These are phyloP conservation scores for Tricharina praecox DNA, from an alignment of 495 filamentous ascomycete species.

Conservation along the genomic window DNA sequence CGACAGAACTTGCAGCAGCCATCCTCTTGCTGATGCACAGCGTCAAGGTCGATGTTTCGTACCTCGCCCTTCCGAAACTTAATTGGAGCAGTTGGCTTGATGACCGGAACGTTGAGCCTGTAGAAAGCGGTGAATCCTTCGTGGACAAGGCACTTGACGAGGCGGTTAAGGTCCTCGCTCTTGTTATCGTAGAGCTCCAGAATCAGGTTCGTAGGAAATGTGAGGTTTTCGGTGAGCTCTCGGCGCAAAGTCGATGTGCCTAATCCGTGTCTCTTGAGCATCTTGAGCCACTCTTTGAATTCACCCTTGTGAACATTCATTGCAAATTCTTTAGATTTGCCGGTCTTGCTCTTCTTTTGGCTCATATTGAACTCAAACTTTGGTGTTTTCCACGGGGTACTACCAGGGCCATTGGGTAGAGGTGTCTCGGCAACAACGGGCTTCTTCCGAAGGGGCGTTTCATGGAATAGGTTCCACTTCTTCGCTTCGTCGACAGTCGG, in stretches of 20 bases:
- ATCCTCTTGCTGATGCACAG: constrained; percentile 16
- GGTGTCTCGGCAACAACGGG: not conserved
- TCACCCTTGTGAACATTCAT: constrained; percentile 2
- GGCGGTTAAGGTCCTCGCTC: not conserved
- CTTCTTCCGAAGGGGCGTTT: constrained; percentile 2
- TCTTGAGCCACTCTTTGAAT: constrained; percentile 1
- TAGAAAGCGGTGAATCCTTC: constrained; percentile 1
- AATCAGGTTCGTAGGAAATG: constrained; percentile 1
- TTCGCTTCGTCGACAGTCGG: constrained; percentile 4
- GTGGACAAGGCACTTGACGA: constrained; percentile 6
- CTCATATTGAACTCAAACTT: constrained; percentile 24
- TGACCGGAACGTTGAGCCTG: not conserved
- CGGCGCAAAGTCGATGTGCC: not conserved
- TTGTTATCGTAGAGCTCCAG: not conserved
- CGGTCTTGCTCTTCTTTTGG: constrained; percentile 11
- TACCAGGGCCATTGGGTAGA: not conserved
- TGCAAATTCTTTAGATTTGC: constrained; percentile 4
- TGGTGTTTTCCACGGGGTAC: constrained; percentile 15
- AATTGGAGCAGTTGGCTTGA: not conserved
- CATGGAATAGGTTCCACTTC: constrained; percentile 7
- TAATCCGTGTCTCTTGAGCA: constrained; percentile 4
- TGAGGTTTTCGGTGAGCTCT: not conserved
- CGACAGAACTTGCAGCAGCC: constrained; percentile 23
- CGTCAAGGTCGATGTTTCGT: not conserved
- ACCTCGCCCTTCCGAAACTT: not conserved